Conservation (phyloP, 768 basidiomycete species). For the Hygrophorus russula region DNA sequence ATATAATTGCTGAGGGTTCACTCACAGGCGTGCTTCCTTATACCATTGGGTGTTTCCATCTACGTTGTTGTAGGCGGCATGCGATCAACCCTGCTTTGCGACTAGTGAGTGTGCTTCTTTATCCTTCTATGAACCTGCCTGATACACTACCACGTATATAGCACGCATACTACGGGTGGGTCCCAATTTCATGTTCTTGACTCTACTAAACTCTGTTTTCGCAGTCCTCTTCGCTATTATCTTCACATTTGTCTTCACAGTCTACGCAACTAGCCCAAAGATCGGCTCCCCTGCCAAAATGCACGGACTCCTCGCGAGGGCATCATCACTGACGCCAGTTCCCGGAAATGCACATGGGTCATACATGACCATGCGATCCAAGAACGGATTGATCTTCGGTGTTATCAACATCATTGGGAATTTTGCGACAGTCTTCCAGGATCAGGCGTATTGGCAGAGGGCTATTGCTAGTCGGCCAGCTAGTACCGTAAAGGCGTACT, state of each 20-base stretch:
- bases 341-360: slow-evolving; percentile 76
- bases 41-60: slow-evolving; percentile 78
- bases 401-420: slow-evolving; percentile 86
- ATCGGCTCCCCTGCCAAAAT: slow-evolving; percentile 74
- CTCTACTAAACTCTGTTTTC: too few species aligned
- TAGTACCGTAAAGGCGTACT: slow-evolving; percentile 83
- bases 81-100: slow-evolving; percentile 77
- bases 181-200: too few species aligned
- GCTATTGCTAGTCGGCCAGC: slow-evolving; percentile 82
- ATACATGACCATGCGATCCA: slow-evolving; percentile 71
- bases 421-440: slow-evolving; percentile 43
- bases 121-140: not conserved
- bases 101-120: slow-evolving; percentile 48
- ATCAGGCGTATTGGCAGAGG: slow-evolving; percentile 84
- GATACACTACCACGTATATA: slow-evolving; percentile 16
- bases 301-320: slow-evolving; percentile 66
- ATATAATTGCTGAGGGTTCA: not conserved
- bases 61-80: slow-evolving; percentile 85
- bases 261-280: slow-evolving; percentile 67
- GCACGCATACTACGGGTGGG: slow-evolving; percentile 59
- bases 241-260: slow-evolving; percentile 61
- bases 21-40: slow-evolving; percentile 72
- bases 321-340: slow-evolving; percentile 46
- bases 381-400: slow-evolving; percentile 70
- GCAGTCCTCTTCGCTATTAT: slow-evolving; percentile 77